A percentile compares a stretch with the other conserved stretches of the same genome.
phyloP scores from a whole-genome alignment of 176 grass and related monocot species.

The Hordeum marinum region DNA sequence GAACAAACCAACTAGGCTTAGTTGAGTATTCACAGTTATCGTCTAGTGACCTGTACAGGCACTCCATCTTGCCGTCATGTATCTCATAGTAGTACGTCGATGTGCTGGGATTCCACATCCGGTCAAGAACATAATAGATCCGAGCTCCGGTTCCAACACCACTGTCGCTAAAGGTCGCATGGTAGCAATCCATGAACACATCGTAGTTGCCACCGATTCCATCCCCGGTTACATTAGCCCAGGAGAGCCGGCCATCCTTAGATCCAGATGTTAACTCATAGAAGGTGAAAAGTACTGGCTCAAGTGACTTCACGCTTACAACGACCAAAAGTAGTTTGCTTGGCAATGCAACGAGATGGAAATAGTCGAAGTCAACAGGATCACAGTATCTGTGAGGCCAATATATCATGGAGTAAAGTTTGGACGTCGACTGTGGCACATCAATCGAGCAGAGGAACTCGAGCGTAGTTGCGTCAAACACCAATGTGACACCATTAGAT shows the following conservation, averaged over 20 bases:
- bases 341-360: background rate
- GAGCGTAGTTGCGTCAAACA: background rate
- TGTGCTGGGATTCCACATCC: background rate
- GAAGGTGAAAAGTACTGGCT: background rate
- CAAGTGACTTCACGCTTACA: background rate
- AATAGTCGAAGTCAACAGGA: background rate
- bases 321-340: background rate
- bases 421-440: background rate
- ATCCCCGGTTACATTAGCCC: background rate
- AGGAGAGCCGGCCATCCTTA: background rate
- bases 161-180: background rate
- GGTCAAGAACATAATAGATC: background rate
- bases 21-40: background rate
- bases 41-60: background rate
- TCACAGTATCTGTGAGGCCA: no score
- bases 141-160: background rate
- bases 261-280: background rate
- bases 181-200: background rate
- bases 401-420: background rate
- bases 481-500: background rate
- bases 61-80: background rate
- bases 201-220: background rate
- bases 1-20: constrained; percentile 2
- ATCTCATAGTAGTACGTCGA: background rate
- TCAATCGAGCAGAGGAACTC: background rate